A percentile compares a stretch with the other conserved stretches of the same genome.
Conservation (phyloP, 768 basidiomycete genomes). For the Rhizopogon vinicolor region DNA sequence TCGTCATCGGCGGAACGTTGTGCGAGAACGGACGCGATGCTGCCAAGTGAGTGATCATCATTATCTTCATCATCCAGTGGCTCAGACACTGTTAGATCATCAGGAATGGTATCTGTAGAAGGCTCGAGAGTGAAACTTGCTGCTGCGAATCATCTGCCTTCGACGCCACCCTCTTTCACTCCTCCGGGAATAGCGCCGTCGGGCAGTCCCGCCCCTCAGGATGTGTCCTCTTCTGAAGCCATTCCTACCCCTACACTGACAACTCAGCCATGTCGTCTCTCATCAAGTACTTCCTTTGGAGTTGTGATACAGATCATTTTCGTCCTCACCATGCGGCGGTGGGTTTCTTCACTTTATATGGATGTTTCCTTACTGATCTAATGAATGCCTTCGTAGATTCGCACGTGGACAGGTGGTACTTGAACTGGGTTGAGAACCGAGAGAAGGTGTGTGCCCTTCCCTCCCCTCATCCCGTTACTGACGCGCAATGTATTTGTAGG, state of each 20-base stretch:
- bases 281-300: conserved; percentile 34
- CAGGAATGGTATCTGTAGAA: no score
- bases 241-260: conserved; percentile 23
- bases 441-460: no score
- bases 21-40: no score
- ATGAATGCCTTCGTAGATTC: conserved; percentile 25
- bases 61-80: no score
- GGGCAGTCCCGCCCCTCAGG: not conserved
- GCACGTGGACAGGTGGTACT: conserved; percentile 30
- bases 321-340: conserved; percentile 56
- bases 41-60: no score
- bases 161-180: conserved; percentile 10
- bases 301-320: conserved; percentile 43
- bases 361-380: not conserved
- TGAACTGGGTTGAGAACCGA: no score
- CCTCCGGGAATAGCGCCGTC: conserved; percentile 22
- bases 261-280: conserved; percentile 45
- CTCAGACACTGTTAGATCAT: no score
- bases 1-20: no score
- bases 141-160: no score
- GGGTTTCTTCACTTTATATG: conserved; percentile 12
- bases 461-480: no score
- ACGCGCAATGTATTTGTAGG: no score
- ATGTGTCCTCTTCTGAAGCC: conserved; percentile 4
- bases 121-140: no score